Evolutionary conservation across 139 green algal species (phyloP), one percentile per base, ranked within the genome.

Genomic region (Limnomonas spitsbergensis): DNA sequence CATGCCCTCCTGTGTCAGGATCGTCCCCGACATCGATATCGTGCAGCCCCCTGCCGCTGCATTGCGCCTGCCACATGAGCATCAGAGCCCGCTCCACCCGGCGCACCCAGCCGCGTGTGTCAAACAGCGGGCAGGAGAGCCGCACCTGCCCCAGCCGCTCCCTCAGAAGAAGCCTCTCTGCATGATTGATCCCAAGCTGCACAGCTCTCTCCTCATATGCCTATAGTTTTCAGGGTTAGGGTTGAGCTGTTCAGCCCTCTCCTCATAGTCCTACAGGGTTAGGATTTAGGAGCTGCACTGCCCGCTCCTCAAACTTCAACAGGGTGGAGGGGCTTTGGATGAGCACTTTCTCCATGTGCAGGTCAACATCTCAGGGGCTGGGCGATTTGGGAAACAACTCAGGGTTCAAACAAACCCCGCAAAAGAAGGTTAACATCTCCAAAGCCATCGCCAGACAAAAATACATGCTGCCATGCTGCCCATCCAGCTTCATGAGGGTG

Each of bases 151-250:
- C 14, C 36, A 74, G 36, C 14, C 4, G 20, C 36, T 9, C 20
- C 7, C 68, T 24, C 35, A 74, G 68, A 9, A 3, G 3, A 3
- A 29, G 9, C 14, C 68, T 7, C 34, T 40, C 68, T 42, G 29
- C 14, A 29, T 47, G 68, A 61, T 74, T 42, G 68, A 74, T 42
- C 7, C 68, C 68, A 3, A 74, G 68, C 9, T 9, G 4, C 24
- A 74, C 68, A 9, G 68, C 68, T 6, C 9, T 26, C 24, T 74
- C 68, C 68, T 74, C 68, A 32, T 74, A 74, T 26, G 4, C 68
- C 68, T 74, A 32, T 32, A 32, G 4, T 24, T 54, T 54, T 9
- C 6, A 54, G 9, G 42, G 9, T 9, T 27, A 6, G 42, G 42
- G 42, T 54, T 6, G 7, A 54, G n/a, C n/a, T n/a, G n/a, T n/a